These are phyloP conservation scores for Funneliformis mosseae DNA, from an alignment of 192 early-diverging fungal species.

Conservation along the genomic window DNA sequence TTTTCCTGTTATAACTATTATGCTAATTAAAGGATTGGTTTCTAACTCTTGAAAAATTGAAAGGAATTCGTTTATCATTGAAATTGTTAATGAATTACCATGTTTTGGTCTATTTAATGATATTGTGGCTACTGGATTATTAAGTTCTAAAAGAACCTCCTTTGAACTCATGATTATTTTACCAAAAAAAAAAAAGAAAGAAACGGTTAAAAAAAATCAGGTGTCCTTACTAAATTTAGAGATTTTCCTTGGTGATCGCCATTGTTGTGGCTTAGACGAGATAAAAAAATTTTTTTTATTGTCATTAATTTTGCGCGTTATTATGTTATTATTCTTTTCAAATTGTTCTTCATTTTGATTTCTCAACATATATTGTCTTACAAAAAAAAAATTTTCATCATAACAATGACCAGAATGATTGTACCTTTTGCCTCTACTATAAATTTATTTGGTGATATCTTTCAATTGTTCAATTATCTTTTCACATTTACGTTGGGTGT, in stretches of 20 bases:
- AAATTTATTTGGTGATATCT: background rate
- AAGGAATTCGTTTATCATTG: slow-evolving; percentile 51
- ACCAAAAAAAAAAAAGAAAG: no score
- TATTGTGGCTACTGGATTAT: background rate
- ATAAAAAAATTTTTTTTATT: no score
- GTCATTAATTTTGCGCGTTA: no score
- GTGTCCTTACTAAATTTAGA: no score
- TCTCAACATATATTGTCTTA: no score
- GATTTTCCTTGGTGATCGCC: no score
- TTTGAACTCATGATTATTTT: background rate
- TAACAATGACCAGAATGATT: no score
- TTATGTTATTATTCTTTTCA: no score
- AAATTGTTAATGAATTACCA: slow-evolving; percentile 55
- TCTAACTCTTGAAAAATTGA: slow-evolving; percentile 45
- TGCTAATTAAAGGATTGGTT: slow-evolving; percentile 49
- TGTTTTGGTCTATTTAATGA: background rate
- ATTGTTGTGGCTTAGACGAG: no score
- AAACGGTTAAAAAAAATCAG: background rate
- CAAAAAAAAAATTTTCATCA: no score
- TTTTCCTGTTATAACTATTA: slow-evolving; percentile 60
- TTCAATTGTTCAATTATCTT: background rate
- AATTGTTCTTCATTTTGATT: no score
- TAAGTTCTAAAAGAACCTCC: background rate
- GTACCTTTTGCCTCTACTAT: background rate
- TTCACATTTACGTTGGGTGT: background rate